Percentiles rank a stretch among this genome's conserved stretches.
phyloP scores from a whole-genome alignment of 2,329 filamentous ascomycete species.

The Pseudopithomyces maydicus region DNA sequence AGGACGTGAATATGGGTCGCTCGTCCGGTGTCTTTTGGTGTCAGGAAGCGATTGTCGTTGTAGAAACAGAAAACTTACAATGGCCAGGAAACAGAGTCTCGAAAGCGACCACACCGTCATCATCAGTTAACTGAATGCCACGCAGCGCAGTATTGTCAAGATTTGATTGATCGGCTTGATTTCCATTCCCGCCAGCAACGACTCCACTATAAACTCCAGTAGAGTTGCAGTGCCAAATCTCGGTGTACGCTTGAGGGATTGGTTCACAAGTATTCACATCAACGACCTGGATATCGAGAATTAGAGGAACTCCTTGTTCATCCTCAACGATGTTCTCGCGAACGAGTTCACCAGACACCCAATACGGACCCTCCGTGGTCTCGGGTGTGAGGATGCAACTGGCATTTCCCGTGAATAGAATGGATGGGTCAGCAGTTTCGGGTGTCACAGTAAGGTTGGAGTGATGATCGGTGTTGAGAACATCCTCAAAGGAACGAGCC shows the following conservation, averaged over 20 bases:
- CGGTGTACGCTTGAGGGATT: conserved; percentile 55
- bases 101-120: conserved; percentile 56
- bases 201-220: conserved; percentile 34
- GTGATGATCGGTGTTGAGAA: conserved; percentile 35
- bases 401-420: conserved; percentile 40
- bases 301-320: conserved; percentile 55
- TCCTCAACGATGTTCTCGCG: conserved; percentile 55
- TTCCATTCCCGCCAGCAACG: conserved; percentile 47
- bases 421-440: conserved; percentile 29
- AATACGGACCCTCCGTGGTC: conserved; percentile 41
- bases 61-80: conserved; percentile 11
- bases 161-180: conserved; percentile 39
- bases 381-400: conserved; percentile 43
- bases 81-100: conserved; percentile 56
- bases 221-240: conserved; percentile 57
- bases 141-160: conserved; percentile 50
- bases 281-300: conserved; percentile 59
- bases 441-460: conserved; percentile 36
- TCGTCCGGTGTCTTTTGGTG: background rate
- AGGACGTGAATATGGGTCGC: conserved; percentile 51
- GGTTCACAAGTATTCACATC: conserved; percentile 61
- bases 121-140: conserved; percentile 54
- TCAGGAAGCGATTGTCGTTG: background rate
- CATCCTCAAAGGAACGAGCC: conserved; percentile 32
- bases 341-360: conserved; percentile 57